Conservation (phyloP, 805 yeast species). For the Metschnikowia lachancei region DNA sequence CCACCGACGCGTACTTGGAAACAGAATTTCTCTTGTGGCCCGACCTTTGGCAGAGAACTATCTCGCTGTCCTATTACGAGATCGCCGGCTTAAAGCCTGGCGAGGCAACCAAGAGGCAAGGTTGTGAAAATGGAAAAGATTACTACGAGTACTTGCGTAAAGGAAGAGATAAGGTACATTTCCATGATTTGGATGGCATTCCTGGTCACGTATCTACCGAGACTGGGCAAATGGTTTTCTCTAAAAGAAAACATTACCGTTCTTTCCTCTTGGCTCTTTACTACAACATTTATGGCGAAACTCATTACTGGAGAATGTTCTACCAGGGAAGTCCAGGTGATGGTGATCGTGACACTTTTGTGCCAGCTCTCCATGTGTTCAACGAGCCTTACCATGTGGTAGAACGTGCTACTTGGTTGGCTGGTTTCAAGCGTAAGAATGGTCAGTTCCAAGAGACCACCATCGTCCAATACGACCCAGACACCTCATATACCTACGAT, state of each 20-base stretch:
- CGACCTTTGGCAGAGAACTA: conserved; percentile 34
- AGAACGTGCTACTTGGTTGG: conserved; percentile 25
- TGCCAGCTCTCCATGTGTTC: conserved; percentile 38
- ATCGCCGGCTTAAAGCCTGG: conserved; percentile 32
- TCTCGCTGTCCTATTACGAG: conserved; percentile 33
- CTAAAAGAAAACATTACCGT: conserved; percentile 30
- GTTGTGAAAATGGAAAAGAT: conserved; percentile 26
- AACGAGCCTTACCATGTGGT: conserved; percentile 32
- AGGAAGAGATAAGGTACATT: conserved; percentile 21
- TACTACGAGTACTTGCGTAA: conserved; percentile 21
- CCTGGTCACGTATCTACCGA: conserved; percentile 31
- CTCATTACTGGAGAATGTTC: conserved; percentile 28
- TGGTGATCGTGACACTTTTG: conserved; percentile 38
- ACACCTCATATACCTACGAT: conserved; percentile 12
- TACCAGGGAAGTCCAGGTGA: conserved; percentile 36
- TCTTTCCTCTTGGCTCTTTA: conserved; percentile 31
- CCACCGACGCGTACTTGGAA: conserved; percentile 24
- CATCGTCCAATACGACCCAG: conserved; percentile 26
- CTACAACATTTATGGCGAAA: conserved; percentile 32
- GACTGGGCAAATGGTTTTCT: conserved; percentile 36
- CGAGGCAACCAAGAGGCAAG: conserved; percentile 28
- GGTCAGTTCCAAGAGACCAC: conserved; percentile 23
- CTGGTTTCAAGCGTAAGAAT: conserved; percentile 16
- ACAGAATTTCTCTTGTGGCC: conserved; percentile 37
- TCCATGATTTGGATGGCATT: conserved; percentile 33